Base-by-base conservation (phyloP, 2,329 filamentous ascomycete species). In the Meredithiella fracta region DNA sequence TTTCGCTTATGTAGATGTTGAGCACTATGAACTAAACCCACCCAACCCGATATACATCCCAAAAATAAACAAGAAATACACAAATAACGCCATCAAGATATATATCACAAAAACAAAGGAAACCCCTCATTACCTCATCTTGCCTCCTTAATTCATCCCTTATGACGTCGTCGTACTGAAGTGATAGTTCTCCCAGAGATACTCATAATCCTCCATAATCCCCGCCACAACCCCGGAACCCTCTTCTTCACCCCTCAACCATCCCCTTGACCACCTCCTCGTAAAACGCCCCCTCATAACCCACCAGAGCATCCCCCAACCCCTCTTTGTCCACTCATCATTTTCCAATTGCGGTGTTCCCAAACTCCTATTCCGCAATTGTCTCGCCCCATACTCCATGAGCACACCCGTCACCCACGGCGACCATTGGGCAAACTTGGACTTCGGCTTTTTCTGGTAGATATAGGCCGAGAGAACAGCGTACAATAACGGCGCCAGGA, bases 111-210 rank as follows among this genome's bases (percentile, higher is more conserved):
- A 51, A 47, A 26, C n/a, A 38, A 44, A 44, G 25, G 15, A n/a
- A 40, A 47, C 15, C 15, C 38, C 34, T 51, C 25, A 44, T 44
- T 44, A 44, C 40, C 2, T 22, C 8, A 9, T 6, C 40, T 22
- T 20, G n/a, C n/a, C n/a, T n/a, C n/a, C n/a, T n/a, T n/a, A n/a
- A n/a, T n/a, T n/a, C n/a, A n/a, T 55, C 23, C 29, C 56, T 52
- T 57, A 60, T 63, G 61, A 70, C 26, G 67, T 66, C 56, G 74
- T 78, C 37, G 78, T 80, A 67, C 77, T 79, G 68, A 97, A 98
- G 69, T 97, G 94, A 68, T 96, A 97, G 63, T 94, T 90, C 69
- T 96, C 89, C 92, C 92, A 98, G 31, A 98, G 74, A 67, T 94
- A 97, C 68, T 95, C 87, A 66, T 98, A 98, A 67, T 98, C 92